Evolutionary conservation across 2,329 filamentous ascomycete genomes (phyloP).

Genomic region (Gremmenia infestans): DNA sequence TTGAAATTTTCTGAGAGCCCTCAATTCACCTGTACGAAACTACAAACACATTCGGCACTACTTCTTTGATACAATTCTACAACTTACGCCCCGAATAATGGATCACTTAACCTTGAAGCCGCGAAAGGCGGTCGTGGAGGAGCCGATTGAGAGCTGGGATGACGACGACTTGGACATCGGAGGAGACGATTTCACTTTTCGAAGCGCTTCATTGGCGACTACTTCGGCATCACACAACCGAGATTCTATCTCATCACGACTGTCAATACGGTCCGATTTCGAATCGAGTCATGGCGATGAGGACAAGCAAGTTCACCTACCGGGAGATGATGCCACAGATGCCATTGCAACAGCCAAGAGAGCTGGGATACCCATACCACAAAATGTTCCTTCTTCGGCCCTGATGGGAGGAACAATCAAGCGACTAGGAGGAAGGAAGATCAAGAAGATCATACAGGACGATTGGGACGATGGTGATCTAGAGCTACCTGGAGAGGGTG

Average conservation of each 20-base stretch:
- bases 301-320: constrained; percentile 80
- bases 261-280: constrained; percentile 77
- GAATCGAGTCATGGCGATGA: constrained; percentile 74
- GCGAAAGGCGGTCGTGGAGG: constrained; percentile 41
- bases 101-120: constrained; percentile 30
- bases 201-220: constrained; percentile 40
- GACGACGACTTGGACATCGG: constrained; percentile 71
- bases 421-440: constrained; percentile 70
- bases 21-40: not conserved
- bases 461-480: constrained; percentile 78
- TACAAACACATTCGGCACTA: not conserved
- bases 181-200: constrained; percentile 58
- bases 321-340: constrained; percentile 77
- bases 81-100: constrained; percentile 18
- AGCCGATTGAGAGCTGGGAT: constrained; percentile 71
- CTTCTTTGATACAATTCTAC: constrained; percentile 1
- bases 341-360: constrained; percentile 83
- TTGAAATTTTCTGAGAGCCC: constrained; percentile 10
- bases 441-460: constrained; percentile 69
- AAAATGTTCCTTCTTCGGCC: constrained; percentile 81
- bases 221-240: constrained; percentile 51
- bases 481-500: constrained; percentile 57
- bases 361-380: constrained; percentile 86
- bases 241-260: constrained; percentile 75
- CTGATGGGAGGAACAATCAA: constrained; percentile 91